These are phyloP conservation scores for Sporothrix protearum DNA, from an alignment of 2,329 filamentous ascomycete genomes.

Conservation along the genomic window DNA sequence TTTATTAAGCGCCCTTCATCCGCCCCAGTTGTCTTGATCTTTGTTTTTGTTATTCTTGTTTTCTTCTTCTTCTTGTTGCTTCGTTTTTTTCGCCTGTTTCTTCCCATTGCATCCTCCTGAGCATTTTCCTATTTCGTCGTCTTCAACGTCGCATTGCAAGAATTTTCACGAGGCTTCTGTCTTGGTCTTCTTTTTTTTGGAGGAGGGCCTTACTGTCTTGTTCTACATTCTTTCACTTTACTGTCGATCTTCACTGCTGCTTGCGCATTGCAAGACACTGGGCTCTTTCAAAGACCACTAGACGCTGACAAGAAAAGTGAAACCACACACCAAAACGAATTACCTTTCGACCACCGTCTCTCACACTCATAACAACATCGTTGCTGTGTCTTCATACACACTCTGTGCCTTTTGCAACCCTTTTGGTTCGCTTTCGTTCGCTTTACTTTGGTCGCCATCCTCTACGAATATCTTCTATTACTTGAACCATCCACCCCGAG, in stretches of 20 bases:
- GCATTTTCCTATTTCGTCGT: background rate
- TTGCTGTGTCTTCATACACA: background rate
- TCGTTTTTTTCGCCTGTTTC: background rate
- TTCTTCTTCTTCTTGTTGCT: too few relatives aligned
- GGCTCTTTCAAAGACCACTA: slow-evolving; percentile 9
- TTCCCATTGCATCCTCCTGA: background rate
- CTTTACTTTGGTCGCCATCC: background rate
- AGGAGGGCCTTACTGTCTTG: slow-evolving; percentile 17
- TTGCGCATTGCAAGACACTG: slow-evolving; percentile 21
- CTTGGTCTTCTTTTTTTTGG: background rate
- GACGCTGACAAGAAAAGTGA: slow-evolving; percentile 16
- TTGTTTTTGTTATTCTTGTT: background rate
- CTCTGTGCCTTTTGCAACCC: background rate
- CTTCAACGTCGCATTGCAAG: slow-evolving; percentile 9
- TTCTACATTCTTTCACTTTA: slow-evolving; percentile 23
- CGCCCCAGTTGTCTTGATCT: background rate
- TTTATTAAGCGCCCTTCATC: slow-evolving; percentile 15
- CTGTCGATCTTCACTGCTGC: slow-evolving; percentile 18
- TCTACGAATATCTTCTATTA: background rate
- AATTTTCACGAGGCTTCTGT: slow-evolving; percentile 10
- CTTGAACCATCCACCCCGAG: slow-evolving; percentile 16
- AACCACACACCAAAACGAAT: background rate
- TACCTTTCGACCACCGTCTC: background rate
- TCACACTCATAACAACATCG: background rate
- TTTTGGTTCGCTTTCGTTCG: background rate